phyloP scores from a whole-genome alignment of 306 rosid genomes.

The Dalbergia oliveri region DNA sequence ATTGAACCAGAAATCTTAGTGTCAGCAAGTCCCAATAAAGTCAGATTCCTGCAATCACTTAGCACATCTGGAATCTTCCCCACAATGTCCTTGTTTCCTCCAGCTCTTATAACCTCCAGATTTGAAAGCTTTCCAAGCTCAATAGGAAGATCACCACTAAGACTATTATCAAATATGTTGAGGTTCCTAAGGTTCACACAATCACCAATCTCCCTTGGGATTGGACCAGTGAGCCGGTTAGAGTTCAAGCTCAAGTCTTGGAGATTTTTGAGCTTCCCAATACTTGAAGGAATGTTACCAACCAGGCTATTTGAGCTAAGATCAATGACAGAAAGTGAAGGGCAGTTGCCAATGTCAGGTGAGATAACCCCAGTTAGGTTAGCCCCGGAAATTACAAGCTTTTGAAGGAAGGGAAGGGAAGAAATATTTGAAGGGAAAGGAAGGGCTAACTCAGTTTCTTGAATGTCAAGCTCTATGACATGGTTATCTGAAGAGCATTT shows the following conservation, averaged over 20 bases:
- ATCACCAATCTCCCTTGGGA: conserved; percentile 66
- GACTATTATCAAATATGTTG: conserved; percentile 66
- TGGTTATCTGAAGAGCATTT: conserved; percentile 65
- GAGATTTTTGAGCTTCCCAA: conserved; percentile 73
- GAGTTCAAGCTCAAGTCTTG: conserved; percentile 72
- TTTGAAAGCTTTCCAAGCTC: conserved; percentile 64
- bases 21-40: conserved; percentile 78
- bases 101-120: conserved; percentile 72
- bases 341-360: conserved; percentile 63
- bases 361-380: conserved; percentile 76
- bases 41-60: conserved; percentile 73
- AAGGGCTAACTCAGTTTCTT: conserved; percentile 62
- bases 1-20: conserved; percentile 75
- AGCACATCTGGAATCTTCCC: conserved; percentile 74
- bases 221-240: conserved; percentile 76
- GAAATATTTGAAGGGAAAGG: conserved; percentile 75
- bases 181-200: conserved; percentile 69
- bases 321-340: conserved; percentile 61
- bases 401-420: conserved; percentile 66
- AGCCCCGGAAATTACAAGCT: conserved; percentile 66
- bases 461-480: conserved; percentile 72
- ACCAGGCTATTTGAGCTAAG: conserved; percentile 74
- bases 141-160: conserved; percentile 65
- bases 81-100: conserved; percentile 75
- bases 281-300: conserved; percentile 66